Percentiles rank a stretch among this genome's conserved stretches.
These are phyloP conservation scores for Botrytis fabae DNA, from an alignment of 2,329 filamentous ascomycete genomes.

Conservation along the genomic window DNA sequence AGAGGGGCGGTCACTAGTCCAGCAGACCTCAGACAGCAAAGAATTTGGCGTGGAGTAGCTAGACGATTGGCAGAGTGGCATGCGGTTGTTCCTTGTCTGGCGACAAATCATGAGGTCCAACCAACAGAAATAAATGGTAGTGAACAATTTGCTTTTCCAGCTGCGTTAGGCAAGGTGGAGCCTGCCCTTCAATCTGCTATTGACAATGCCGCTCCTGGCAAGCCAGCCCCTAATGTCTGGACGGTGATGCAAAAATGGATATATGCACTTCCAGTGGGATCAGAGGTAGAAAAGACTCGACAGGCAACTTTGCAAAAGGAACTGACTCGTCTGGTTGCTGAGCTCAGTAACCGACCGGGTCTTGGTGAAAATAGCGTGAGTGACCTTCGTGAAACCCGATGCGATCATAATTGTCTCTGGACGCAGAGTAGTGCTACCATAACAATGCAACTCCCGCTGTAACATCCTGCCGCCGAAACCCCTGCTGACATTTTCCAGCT, in stretches of 20 bases:
- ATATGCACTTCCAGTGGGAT: conserved; percentile 73
- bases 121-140: conserved; percentile 44
- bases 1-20: conserved; percentile 77
- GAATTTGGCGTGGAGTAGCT: conserved; percentile 81
- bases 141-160: conserved; percentile 34
- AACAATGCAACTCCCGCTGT: conserved; percentile 4
- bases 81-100: conserved; percentile 64
- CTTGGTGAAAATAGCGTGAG: conserved; percentile 73
- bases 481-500: conserved; percentile 53
- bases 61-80: conserved; percentile 90
- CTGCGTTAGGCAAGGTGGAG: conserved; percentile 40
- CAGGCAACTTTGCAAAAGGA: conserved; percentile 72
- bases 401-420: conserved; percentile 11
- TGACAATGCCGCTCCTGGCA: conserved; percentile 59
- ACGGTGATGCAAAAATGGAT: conserved; percentile 97
- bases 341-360: conserved; percentile 75
- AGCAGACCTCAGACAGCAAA: conserved; percentile 72
- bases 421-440: conserved; percentile 19
- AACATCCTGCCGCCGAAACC: background rate
- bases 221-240: conserved; percentile 85
- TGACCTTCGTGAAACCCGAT: conserved; percentile 32
- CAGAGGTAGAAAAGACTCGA: conserved; percentile 66
- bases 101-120: conserved; percentile 38
- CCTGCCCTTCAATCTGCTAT: conserved; percentile 47
- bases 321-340: conserved; percentile 65